These are phyloP conservation scores for Fragilaria radians DNA, from an alignment of 108 stramenopile genomes.

Conservation along the genomic window DNA sequence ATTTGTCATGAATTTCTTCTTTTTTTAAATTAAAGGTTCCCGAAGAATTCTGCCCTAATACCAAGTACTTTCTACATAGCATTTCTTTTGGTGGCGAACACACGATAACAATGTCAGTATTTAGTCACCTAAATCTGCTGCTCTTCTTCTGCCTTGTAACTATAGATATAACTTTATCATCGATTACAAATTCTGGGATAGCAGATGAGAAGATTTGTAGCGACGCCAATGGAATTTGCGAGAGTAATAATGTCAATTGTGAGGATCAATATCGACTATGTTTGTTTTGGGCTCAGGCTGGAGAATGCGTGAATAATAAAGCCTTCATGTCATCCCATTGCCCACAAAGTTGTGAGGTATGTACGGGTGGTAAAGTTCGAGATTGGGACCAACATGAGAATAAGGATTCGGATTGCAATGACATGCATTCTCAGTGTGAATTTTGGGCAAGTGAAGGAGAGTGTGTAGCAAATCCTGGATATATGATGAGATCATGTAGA, in stretches of 20 bases:
- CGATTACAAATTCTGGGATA: too few relatives aligned
- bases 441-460: neutral
- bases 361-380: neutral
- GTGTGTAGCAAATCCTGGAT: neutral
- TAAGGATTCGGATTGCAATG: neutral
- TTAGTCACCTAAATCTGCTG: too few relatives aligned
- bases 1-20: too few relatives aligned
- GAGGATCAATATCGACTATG: slow-evolving; percentile 2
- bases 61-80: too few relatives aligned
- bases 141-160: too few relatives aligned
- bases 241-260: slow-evolving; percentile 1
- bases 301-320: slow-evolving; percentile 10
- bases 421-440: neutral
- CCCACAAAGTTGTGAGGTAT: slow-evolving; percentile 1
- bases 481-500: neutral
- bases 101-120: too few relatives aligned
- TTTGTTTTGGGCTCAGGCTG: slow-evolving; percentile 3
- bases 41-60: too few relatives aligned
- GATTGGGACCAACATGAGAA: neutral
- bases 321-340: slow-evolving; percentile 3
- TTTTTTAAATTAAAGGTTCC: too few relatives aligned
- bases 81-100: too few relatives aligned
- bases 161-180: too few relatives aligned
- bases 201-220: too few relatives aligned
- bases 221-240: neutral